Evolutionary conservation across 2,329 filamentous ascomycete genomes (phyloP).

Genomic region (Teratosphaeria pseudoeucalypti): DNA sequence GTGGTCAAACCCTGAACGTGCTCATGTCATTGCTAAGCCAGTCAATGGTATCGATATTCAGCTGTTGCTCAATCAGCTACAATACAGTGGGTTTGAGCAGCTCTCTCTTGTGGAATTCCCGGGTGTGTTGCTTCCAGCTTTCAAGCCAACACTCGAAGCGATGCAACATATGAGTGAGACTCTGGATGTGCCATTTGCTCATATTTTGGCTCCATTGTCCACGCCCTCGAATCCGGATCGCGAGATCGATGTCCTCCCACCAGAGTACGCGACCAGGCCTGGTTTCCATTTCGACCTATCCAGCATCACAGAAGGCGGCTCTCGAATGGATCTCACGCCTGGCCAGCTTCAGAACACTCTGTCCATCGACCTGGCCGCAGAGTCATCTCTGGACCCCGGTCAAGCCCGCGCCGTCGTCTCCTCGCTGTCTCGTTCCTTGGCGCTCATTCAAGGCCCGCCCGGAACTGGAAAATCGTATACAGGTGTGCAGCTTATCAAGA

Average conservation of each 20-base stretch:
- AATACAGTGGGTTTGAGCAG: not conserved
- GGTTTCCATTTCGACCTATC: constrained; percentile 43
- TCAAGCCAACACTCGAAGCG: constrained; percentile 46
- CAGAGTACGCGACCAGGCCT: constrained; percentile 39
- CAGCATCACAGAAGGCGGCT: constrained; percentile 8
- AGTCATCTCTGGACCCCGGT: constrained; percentile 42
- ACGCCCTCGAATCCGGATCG: constrained; percentile 4
- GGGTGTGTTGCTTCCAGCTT: constrained; percentile 47
- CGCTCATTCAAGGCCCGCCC: constrained; percentile 59
- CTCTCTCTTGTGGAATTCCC: constrained; percentile 50
- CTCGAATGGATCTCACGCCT: constrained; percentile 7
- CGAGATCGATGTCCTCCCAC: constrained; percentile 30
- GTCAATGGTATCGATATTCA: constrained; percentile 2
- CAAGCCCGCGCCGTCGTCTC: constrained; percentile 43
- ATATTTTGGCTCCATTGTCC: constrained; percentile 18
- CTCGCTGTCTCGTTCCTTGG: constrained; percentile 43
- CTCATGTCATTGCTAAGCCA: constrained; percentile 8
- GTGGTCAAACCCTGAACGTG: constrained; percentile 1
- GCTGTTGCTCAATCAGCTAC: constrained; percentile 1
- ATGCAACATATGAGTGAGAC: constrained; percentile 42
- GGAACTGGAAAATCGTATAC: constrained; percentile 59
- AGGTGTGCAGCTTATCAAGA: constrained; percentile 49
- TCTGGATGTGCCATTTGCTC: constrained; percentile 21
- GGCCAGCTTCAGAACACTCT: not conserved
- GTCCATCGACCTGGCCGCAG: constrained; percentile 18